These are phyloP conservation scores for Hysterangium stoloniferum DNA, from an alignment of 768 basidiomycete species.

Conservation along the genomic window DNA sequence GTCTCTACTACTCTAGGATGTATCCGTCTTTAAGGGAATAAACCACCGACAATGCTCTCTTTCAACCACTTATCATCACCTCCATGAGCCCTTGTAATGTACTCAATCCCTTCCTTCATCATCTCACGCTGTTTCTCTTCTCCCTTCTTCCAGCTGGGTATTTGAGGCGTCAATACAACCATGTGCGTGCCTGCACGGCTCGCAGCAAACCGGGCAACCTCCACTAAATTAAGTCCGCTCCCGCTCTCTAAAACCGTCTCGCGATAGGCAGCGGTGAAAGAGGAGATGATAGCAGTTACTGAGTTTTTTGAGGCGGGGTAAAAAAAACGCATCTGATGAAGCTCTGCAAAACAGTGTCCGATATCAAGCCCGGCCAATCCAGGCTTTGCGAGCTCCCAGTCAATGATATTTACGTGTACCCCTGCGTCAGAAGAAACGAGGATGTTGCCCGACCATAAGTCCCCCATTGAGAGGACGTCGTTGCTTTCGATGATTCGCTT, in stretches of 20 bases:
- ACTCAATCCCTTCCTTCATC: slow-evolving; percentile 41
- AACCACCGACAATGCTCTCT: slow-evolving; percentile 4
- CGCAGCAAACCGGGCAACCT: slow-evolving; percentile 19
- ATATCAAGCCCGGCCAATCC: slow-evolving; percentile 52
- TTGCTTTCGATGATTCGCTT: neutral
- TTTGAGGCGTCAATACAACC: slow-evolving; percentile 41
- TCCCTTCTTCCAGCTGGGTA: slow-evolving; percentile 36
- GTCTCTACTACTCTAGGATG: too few species aligned
- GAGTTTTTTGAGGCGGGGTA: slow-evolving; percentile 31
- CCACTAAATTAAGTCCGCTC: slow-evolving; percentile 16
- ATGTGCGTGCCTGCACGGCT: slow-evolving; percentile 51
- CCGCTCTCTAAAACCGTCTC: slow-evolving; percentile 9
- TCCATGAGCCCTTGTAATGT: slow-evolving; percentile 25
- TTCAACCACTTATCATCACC: slow-evolving; percentile 11
- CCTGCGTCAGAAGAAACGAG: slow-evolving; percentile 36
- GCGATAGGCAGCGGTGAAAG: slow-evolving; percentile 42
- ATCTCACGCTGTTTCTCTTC: slow-evolving; percentile 40
- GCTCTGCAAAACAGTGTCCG: slow-evolving; percentile 60
- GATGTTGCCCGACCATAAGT: slow-evolving; percentile 70
- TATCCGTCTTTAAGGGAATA: too few species aligned
- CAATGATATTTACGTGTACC: slow-evolving; percentile 41
- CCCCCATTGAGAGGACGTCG: slow-evolving; percentile 37
- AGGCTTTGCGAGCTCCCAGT: slow-evolving; percentile 58
- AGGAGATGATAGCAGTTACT: slow-evolving; percentile 29
- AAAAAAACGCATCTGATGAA: slow-evolving; percentile 43